Evolutionary conservation across 164 flowering plant species (phyloP).

Genomic region (Amborella trichopoda): DNA sequence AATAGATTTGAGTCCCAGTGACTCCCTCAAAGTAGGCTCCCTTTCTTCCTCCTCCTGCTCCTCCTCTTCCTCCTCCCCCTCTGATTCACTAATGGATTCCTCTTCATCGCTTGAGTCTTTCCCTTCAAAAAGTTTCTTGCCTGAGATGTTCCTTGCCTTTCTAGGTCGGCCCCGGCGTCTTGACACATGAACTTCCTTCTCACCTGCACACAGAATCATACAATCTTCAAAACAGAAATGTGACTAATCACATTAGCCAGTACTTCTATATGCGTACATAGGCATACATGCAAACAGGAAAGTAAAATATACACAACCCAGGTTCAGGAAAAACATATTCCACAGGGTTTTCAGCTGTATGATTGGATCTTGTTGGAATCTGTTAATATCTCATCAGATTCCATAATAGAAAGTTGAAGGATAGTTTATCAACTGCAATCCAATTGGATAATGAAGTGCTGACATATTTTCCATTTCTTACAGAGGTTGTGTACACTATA

Average conservation of each 20-base stretch:
- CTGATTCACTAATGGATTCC: constrained; percentile 58
- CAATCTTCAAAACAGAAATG: background rate
- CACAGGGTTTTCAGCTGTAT: background rate
- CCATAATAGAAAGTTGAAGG: too few relatives aligned
- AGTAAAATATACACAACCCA: background rate
- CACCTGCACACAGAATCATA: constrained; percentile 33
- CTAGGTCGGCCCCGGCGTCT: constrained; percentile 69
- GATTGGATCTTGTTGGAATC: background rate
- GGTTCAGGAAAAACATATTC: background rate
- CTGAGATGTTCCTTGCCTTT: constrained; percentile 46
- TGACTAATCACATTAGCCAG: background rate
- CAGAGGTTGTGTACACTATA: too few relatives aligned
- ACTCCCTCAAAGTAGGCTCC: constrained; percentile 58
- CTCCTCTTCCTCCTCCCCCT: constrained; percentile 52
- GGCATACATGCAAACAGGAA: background rate
- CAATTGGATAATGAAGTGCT: too few relatives aligned
- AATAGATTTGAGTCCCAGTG: constrained; percentile 43
- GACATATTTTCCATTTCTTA: too few relatives aligned
- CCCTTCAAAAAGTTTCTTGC: constrained; percentile 86
- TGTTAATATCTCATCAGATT: too few relatives aligned
- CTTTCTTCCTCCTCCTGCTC: constrained; percentile 50
- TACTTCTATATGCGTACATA: too few relatives aligned
- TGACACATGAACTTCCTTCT: constrained; percentile 37
- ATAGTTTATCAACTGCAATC: background rate
- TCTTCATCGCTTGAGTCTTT: constrained; percentile 78